Conservation (phyloP, 2,329 filamentous ascomycete genomes). For the Knufia fluminis region DNA sequence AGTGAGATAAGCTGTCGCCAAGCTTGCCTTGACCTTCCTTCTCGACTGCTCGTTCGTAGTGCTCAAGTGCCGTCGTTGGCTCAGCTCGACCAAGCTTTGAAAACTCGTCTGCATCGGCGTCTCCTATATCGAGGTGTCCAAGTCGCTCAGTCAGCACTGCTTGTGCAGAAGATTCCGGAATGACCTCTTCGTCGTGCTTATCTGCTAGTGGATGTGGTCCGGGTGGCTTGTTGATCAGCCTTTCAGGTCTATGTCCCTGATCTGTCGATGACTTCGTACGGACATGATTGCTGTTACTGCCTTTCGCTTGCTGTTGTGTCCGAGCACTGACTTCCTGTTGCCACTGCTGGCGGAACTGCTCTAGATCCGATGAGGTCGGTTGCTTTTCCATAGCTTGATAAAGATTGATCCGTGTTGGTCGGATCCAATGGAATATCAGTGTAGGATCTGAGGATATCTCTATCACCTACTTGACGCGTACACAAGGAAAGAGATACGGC, state of each 20-base stretch:
- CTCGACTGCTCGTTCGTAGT: conserved; percentile 86
- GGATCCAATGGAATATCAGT: too few relatives aligned
- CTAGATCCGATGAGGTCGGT: conserved; percentile 40
- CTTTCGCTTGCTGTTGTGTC: conserved; percentile 16
- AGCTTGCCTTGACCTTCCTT: conserved; percentile 76
- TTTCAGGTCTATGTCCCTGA: conserved; percentile 15
- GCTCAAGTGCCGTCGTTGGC: conserved; percentile 72
- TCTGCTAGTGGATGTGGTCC: conserved; percentile 31
- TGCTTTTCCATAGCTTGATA: conserved; percentile 5
- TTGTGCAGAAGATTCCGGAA: conserved; percentile 11
- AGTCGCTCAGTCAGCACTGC: conserved; percentile 28
- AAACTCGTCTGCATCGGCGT: conserved; percentile 33
- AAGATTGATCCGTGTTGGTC: not conserved
- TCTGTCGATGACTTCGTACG: conserved; percentile 13
- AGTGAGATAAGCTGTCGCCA: conserved; percentile 78
- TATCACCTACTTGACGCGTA: not conserved
- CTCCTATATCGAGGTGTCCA: conserved; percentile 28
- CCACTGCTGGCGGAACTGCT: conserved; percentile 80
- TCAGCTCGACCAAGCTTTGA: conserved; percentile 32
- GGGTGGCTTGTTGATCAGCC: conserved; percentile 29
- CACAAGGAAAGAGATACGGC: not conserved
- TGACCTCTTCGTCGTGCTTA: conserved; percentile 29
- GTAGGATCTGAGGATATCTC: too few relatives aligned
- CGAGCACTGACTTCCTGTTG: conserved; percentile 62
- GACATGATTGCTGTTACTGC: conserved; percentile 1